Evolutionary conservation across 169 alveolate genomes (phyloP).

Genomic region (Plasmodium fragile): DNA sequence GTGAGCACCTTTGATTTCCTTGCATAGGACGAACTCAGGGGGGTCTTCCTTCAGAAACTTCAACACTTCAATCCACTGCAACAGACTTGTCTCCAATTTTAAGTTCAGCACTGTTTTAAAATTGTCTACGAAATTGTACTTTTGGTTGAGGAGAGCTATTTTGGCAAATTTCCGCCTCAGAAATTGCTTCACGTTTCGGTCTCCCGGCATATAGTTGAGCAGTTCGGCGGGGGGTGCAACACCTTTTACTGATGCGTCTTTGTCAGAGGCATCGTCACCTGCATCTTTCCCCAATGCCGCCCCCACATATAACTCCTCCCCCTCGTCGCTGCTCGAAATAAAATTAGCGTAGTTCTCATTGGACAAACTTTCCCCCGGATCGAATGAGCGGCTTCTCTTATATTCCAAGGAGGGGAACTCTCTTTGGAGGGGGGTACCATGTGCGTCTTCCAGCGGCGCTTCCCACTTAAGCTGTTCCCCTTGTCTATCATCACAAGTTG

Average conservation of each 20-base stretch:
- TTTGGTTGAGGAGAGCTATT: slow-evolving; percentile 25
- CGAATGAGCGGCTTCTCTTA: neutral
- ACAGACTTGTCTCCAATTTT: slow-evolving; percentile 25
- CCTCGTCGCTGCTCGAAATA: slow-evolving; percentile 74
- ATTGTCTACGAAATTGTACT: slow-evolving; percentile 20
- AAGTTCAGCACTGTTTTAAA: slow-evolving; percentile 48
- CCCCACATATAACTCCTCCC: neutral
- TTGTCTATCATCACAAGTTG: neutral
- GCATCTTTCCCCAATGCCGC: neutral
- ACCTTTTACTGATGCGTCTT: neutral
- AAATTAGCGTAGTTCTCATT: slow-evolving; percentile 35
- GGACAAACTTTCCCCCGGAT: neutral
- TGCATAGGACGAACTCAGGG: neutral
- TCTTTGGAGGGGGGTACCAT: neutral
- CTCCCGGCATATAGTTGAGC: neutral
- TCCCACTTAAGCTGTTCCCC: neutral
- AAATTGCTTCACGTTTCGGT: neutral
- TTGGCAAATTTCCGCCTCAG: slow-evolving; percentile 33
- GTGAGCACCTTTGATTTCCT: slow-evolving; percentile 17
- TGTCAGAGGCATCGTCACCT: neutral
- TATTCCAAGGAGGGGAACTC: slow-evolving; percentile 1
- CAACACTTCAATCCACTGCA: slow-evolving; percentile 60
- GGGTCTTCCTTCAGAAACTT: slow-evolving; percentile 60
- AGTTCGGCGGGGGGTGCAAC: neutral
- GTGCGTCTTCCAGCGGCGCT: neutral